A percentile compares a stretch with the other conserved stretches of the same genome.
These are phyloP conservation scores for Litsea cubeba DNA, from an alignment of 164 flowering plant species.

Conservation along the genomic window DNA sequence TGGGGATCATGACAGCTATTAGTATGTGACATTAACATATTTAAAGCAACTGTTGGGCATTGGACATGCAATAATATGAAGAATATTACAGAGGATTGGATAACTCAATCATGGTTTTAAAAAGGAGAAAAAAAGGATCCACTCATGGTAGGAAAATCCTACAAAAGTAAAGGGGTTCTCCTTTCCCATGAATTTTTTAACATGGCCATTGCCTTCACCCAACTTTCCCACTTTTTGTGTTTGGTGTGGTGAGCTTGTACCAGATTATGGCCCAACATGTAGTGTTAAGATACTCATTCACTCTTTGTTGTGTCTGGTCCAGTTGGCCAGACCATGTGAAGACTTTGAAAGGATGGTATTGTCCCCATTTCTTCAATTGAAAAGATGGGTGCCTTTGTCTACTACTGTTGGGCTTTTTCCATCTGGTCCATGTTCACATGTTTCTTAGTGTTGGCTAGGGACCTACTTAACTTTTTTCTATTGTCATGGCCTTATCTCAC, in stretches of 20 bases:
- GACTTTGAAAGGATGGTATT: not conserved
- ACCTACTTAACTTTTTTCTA: not conserved
- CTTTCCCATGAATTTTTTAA: not conserved
- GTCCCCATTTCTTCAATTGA: not conserved
- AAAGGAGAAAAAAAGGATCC: slow-evolving; percentile 13
- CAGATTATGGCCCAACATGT: not conserved
- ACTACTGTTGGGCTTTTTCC: not conserved
- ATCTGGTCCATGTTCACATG: not conserved
- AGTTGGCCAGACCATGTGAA: not conserved
- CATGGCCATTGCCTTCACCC: not conserved
- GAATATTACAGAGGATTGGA: not conserved
- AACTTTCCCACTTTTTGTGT: not conserved
- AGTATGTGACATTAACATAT: not conserved
- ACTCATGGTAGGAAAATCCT: not conserved
- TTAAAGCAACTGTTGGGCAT: not conserved
- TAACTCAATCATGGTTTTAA: slow-evolving; percentile 13
- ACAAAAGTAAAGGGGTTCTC: not conserved
- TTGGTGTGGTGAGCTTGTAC: not conserved
- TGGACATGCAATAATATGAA: not conserved
- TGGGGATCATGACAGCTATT: not conserved
- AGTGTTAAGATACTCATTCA: too few species aligned
- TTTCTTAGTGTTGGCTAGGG: slow-evolving; percentile 4
- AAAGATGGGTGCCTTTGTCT: slow-evolving; percentile 4
- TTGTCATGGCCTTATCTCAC: not conserved
- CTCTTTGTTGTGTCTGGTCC: not conserved